Evolutionary conservation across 495 filamentous ascomycete species (phyloP), one percentile per base, ranked within the genome.

Genomic region (Penicillium coprophilum): DNA sequence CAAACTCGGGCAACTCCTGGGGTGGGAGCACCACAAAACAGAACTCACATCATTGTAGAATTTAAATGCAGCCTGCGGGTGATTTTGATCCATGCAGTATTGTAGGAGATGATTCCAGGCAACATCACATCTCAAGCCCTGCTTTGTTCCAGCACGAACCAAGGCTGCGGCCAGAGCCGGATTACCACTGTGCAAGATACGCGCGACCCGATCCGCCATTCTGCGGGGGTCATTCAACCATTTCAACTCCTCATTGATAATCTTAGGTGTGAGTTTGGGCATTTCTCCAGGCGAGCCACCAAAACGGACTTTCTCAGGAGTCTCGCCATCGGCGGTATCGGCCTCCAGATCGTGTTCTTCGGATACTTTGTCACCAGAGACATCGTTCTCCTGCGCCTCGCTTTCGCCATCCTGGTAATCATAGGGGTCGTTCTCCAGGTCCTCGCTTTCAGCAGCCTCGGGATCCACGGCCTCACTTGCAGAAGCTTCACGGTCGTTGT

Each of bases 81-180:
- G 75, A 8, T 79, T 76, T 21, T 81, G 71, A 13, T 80, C 74
- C 73, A 96, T 72, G 50, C 83, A 78, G 65, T 88, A 85, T 39
- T 89, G 82, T 46, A 97, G 82, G 28, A 96, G 63, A 69, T 89
- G 82, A 74, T 97, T 97, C 93, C 93, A 97, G 47, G 86, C 86
- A 48, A 92, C 90, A 10, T 79, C 71, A 53, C 84, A 85, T 41
- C 83, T 77, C 51, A 80, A 74, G 12, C 74, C 52, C 56, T 79
- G 82, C 64, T 85, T 87, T 45, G 71, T 65, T 24, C 87, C 88
- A 57, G 75, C 69, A 46, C 85, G 83, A n/a, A 88, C 79, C 56
- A 96, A 55, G 9, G 77, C 71, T 23, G 82, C 64, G 23, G 91
- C 92, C 62, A 90, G 82, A 9, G 80, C 77, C 28, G 77, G 72